Evolutionary conservation across 495 filamentous ascomycete genomes (phyloP).

Genomic region (Tuber brumale): DNA sequence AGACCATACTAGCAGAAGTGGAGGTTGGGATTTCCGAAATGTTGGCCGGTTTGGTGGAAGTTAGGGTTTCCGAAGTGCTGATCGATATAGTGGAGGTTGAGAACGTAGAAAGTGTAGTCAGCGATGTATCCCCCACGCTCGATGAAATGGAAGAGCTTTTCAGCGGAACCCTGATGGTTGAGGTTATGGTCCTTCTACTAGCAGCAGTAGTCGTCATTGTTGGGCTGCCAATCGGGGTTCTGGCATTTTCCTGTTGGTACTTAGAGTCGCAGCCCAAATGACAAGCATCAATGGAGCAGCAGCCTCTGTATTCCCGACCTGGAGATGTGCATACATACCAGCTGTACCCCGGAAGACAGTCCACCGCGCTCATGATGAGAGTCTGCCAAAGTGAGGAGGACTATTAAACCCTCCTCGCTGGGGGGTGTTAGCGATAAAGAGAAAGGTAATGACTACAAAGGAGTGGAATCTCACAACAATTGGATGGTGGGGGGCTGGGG

Average conservation of each 20-base stretch:
- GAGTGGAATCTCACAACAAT: not conserved
- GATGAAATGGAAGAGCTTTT: not conserved
- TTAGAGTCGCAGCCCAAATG: not conserved
- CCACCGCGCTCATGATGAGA: not conserved
- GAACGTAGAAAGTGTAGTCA: not conserved
- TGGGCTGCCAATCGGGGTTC: not conserved
- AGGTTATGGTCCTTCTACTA: not conserved
- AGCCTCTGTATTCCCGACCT: not conserved
- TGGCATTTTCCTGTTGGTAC: not conserved
- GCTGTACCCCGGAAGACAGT: not conserved
- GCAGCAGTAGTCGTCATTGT: not conserved
- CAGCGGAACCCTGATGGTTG: not conserved
- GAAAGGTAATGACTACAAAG: not conserved
- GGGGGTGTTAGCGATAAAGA: not conserved
- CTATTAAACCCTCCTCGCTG: not conserved
- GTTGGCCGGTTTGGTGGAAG: not conserved
- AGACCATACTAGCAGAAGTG: not conserved
- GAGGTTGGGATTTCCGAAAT: not conserved
- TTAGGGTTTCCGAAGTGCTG: not conserved
- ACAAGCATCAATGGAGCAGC: not conserved
- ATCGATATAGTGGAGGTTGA: not conserved
- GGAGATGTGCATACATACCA: not conserved
- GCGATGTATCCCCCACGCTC: not conserved
- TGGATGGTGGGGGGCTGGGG: not conserved
- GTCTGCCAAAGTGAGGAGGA: not conserved